Conservation (phyloP, 805 yeast genomes). For the Wickerhamomyces canadensis region DNA sequence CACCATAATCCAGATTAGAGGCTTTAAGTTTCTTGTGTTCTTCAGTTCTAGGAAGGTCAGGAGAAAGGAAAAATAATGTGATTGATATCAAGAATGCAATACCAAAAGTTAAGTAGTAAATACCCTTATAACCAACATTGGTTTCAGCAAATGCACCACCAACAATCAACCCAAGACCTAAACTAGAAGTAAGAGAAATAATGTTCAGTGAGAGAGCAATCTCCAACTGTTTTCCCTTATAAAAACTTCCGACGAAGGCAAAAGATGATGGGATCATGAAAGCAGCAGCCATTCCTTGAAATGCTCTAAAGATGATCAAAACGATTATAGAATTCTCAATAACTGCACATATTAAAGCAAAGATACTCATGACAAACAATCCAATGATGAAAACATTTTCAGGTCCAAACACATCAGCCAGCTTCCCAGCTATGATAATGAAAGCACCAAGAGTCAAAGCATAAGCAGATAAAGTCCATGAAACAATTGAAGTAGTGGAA, state of each 20-base stretch:
- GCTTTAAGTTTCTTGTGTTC: slow-evolving; percentile 14
- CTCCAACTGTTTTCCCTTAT: slow-evolving; percentile 24
- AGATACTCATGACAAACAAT: slow-evolving; percentile 19
- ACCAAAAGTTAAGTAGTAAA: slow-evolving; percentile 35
- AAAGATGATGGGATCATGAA: slow-evolving; percentile 34
- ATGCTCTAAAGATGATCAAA: slow-evolving; percentile 37
- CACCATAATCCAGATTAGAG: slow-evolving; percentile 31
- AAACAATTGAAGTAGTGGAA: slow-evolving; percentile 23
- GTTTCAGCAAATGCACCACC: slow-evolving; percentile 41
- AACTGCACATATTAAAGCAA: slow-evolving; percentile 31
- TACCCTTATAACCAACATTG: slow-evolving; percentile 33
- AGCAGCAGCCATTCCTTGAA: slow-evolving; percentile 41
- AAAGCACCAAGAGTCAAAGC: slow-evolving; percentile 39
- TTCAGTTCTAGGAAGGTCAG: slow-evolving; percentile 25
- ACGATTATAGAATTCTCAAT: slow-evolving; percentile 29
- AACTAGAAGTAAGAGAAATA: slow-evolving; percentile 23
- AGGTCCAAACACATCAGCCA: slow-evolving; percentile 37
- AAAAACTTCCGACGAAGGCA: slow-evolving; percentile 28
- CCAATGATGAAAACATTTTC: slow-evolving; percentile 20
- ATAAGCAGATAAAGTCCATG: slow-evolving; percentile 39
- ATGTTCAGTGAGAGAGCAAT: slow-evolving; percentile 24
- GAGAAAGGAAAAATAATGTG: slow-evolving; percentile 25
- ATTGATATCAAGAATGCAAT: slow-evolving; percentile 17
- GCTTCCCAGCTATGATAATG: slow-evolving; percentile 34
- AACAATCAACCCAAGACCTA: slow-evolving; percentile 35